These are phyloP conservation scores for Exserohilum rostratum DNA, from an alignment of 2,329 filamentous ascomycete species.

Conservation along the genomic window DNA sequence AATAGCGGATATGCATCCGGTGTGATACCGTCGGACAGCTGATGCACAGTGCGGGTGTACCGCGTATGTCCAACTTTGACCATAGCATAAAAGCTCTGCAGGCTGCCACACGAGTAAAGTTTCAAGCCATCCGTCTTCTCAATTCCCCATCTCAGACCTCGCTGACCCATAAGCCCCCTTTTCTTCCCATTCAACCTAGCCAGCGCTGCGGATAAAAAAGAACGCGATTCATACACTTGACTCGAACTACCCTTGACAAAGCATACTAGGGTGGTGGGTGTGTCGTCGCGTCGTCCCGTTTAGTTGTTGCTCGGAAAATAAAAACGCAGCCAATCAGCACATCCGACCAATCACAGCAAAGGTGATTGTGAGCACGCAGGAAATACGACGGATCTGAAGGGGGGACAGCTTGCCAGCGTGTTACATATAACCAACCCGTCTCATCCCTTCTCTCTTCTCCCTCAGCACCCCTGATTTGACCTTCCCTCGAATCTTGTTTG, in stretches of 20 bases:
- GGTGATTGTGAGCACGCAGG: constrained; percentile 28
- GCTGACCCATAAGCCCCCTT: too few species aligned
- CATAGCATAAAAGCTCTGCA: neutral
- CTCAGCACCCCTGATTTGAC: too few species aligned
- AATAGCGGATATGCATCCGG: neutral
- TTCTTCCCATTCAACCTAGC: too few species aligned
- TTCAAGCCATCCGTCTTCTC: neutral
- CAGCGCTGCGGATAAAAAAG: too few species aligned
- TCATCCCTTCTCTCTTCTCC: neutral
- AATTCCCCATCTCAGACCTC: too few species aligned
- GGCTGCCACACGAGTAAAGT: neutral
- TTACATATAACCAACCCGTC: constrained; percentile 1
- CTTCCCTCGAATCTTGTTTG: neutral
- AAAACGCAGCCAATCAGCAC: neutral
- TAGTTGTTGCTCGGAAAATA: constrained; percentile 8
- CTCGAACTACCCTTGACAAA: too few species aligned
- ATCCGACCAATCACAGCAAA: constrained; percentile 25
- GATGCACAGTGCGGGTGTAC: neutral
- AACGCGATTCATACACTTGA: too few species aligned
- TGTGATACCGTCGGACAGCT: neutral
- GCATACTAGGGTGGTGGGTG: too few species aligned
- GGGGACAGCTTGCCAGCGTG: constrained; percentile 5
- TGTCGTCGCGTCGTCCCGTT: too few species aligned
- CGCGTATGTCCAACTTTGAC: neutral
- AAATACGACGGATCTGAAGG: constrained; percentile 4